phyloP scores from a whole-genome alignment of 2,329 filamentous ascomycete species.

The Metarhizium brunneum region DNA sequence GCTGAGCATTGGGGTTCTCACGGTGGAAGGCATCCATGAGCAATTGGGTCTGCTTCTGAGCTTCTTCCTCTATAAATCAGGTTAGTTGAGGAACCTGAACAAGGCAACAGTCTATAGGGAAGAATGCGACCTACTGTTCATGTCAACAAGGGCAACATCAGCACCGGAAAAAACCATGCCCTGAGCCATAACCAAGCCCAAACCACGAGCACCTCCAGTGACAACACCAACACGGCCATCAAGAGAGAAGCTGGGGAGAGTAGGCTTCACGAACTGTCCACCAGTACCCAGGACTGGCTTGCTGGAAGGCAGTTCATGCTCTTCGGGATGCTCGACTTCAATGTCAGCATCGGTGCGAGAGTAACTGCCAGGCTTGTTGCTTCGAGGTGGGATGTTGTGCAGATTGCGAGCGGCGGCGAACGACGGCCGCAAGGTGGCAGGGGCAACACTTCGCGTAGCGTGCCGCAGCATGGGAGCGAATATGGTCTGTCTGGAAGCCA shows the following conservation, averaged over 20 bases:
- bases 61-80: slow-evolving; percentile 62
- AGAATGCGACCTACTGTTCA: slow-evolving; percentile 56
- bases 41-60: slow-evolving; percentile 62
- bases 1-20: slow-evolving; percentile 67
- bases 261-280: slow-evolving; percentile 75
- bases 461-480: slow-evolving; percentile 20
- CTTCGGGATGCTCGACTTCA: slow-evolving; percentile 68
- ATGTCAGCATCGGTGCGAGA: slow-evolving; percentile 75
- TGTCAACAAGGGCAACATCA: slow-evolving; percentile 83
- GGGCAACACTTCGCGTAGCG: slow-evolving; percentile 16
- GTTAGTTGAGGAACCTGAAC: neutral
- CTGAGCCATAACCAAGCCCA: slow-evolving; percentile 89
- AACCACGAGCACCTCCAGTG: slow-evolving; percentile 80
- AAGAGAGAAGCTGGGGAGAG: slow-evolving; percentile 76
- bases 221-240: slow-evolving; percentile 77
- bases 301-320: slow-evolving; percentile 62
- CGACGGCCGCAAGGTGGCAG: slow-evolving; percentile 13
- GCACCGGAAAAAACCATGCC: slow-evolving; percentile 82
- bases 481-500: slow-evolving; percentile 11
- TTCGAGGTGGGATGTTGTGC: slow-evolving; percentile 23
- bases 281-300: slow-evolving; percentile 65
- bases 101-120: neutral
- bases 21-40: slow-evolving; percentile 67
- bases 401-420: slow-evolving; percentile 19
- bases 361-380: slow-evolving; percentile 50